phyloP scores from a whole-genome alignment of 2,329 filamentous ascomycete genomes.

The Alternaria sp. region DNA sequence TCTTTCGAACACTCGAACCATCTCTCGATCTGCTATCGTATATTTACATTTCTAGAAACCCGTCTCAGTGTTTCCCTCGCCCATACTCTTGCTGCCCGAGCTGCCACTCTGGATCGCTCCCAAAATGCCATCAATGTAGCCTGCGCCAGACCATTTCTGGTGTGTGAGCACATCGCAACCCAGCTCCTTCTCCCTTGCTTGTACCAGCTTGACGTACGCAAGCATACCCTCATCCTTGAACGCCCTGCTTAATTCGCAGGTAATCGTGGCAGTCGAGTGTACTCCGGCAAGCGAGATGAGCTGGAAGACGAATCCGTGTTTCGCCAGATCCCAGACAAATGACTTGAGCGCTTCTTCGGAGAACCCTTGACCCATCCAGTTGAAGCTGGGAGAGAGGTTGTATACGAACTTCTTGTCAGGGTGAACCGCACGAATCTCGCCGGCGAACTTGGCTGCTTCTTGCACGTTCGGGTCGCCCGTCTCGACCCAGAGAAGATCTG shows the following conservation, averaged over 20 bases:
- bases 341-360: constrained; percentile 79
- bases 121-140: constrained; percentile 86
- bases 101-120: constrained; percentile 91
- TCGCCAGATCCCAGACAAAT: constrained; percentile 96
- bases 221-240: constrained; percentile 96
- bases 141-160: constrained; percentile 82
- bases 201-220: constrained; percentile 94
- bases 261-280: constrained; percentile 69
- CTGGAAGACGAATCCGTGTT: constrained; percentile 76
- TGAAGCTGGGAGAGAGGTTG: constrained; percentile 95
- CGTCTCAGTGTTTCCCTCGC: constrained; percentile 87
- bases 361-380: constrained; percentile 98
- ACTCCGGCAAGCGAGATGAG: constrained; percentile 69
- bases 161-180: constrained; percentile 93
- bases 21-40: neutral
- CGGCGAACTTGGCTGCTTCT: constrained; percentile 76
- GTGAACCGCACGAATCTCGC: constrained; percentile 71
- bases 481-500: constrained; percentile 96
- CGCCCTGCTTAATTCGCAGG: constrained; percentile 74
- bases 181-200: constrained; percentile 86
- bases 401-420: constrained; percentile 93
- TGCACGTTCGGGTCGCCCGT: constrained; percentile 86
- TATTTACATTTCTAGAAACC: constrained; percentile 14
- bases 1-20: neutral
- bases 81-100: constrained; percentile 90